Conservation (phyloP, 2,329 filamentous ascomycete species). For the Fusarium sp. region DNA sequence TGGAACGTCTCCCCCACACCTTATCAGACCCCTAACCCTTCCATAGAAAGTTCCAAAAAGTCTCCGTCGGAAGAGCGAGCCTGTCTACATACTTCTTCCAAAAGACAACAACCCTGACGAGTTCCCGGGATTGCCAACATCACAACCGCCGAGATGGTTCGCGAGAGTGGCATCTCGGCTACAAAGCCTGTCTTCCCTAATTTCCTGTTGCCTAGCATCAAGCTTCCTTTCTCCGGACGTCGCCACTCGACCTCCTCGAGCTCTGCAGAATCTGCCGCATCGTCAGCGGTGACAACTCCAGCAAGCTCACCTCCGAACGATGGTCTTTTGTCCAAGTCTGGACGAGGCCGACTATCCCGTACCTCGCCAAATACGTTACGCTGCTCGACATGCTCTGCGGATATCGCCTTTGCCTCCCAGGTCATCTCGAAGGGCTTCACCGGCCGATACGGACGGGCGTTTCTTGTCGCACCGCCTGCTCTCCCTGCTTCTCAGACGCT, state of each 20-base stretch:
- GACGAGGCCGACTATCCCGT: constrained; percentile 53
- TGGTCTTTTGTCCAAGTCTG: constrained; percentile 23
- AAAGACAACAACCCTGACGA: constrained; percentile 6
- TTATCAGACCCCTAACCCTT: constrained; percentile 27
- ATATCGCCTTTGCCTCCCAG: constrained; percentile 70
- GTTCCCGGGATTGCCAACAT: constrained; percentile 10
- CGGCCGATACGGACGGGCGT: constrained; percentile 72
- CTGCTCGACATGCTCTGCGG: constrained; percentile 68
- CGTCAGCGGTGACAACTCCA: constrained; percentile 47
- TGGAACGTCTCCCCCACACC: constrained; percentile 25
- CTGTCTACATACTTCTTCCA: neutral
- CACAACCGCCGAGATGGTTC: constrained; percentile 45
- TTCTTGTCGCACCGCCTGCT: constrained; percentile 64
- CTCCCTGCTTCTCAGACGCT: constrained; percentile 51
- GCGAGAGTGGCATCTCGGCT: constrained; percentile 55
- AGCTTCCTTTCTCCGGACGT: constrained; percentile 58
- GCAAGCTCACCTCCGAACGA: constrained; percentile 44
- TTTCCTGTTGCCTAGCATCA: constrained; percentile 65
- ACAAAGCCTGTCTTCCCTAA: constrained; percentile 60
- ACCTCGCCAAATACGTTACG: constrained; percentile 66
- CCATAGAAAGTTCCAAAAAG: constrained; percentile 34
- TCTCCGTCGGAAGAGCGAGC: constrained; percentile 2
- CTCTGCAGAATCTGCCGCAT: constrained; percentile 45
- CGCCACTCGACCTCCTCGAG: constrained; percentile 55
- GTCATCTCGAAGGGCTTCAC: constrained; percentile 75